These are phyloP conservation scores for Arthroderma sp. DNA, from an alignment of 2,329 filamentous ascomycete genomes.

Conservation along the genomic window DNA sequence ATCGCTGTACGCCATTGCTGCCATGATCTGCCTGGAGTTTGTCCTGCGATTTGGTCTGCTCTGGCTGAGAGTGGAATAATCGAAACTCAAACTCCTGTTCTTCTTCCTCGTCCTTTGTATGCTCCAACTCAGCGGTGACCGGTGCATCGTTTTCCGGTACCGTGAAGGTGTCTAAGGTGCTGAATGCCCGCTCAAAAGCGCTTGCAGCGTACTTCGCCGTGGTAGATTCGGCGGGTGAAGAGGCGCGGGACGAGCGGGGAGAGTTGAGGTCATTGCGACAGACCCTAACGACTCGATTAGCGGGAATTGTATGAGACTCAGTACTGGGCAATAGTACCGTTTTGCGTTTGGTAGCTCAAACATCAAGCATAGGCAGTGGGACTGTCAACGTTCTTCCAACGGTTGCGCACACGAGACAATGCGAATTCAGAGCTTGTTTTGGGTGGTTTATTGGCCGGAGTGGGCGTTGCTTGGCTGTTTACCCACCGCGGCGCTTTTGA, in stretches of 20 bases:
- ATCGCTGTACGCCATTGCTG: slow-evolving; percentile 20
- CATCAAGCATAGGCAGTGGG: background rate
- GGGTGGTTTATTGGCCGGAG: too few relatives aligned
- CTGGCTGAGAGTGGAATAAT: slow-evolving; percentile 23
- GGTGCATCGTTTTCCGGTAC: background rate
- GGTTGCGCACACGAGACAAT: too few relatives aligned
- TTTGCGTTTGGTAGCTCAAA: slow-evolving; percentile 8
- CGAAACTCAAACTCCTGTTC: slow-evolving; percentile 34
- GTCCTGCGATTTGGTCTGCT: background rate
- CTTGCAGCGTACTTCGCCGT: slow-evolving; percentile 8
- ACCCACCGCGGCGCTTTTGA: too few relatives aligned
- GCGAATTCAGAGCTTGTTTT: too few relatives aligned
- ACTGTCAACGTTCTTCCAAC: too few relatives aligned
- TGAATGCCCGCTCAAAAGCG: slow-evolving; percentile 7
- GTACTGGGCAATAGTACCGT: slow-evolving; percentile 1
- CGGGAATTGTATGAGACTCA: background rate
- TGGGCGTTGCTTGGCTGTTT: too few relatives aligned
- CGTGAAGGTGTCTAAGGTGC: slow-evolving; percentile 8
- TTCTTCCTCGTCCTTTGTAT: slow-evolving; percentile 16
- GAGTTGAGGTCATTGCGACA: slow-evolving; percentile 10
- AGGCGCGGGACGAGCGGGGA: slow-evolving; percentile 7
- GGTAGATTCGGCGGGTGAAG: slow-evolving; percentile 6
- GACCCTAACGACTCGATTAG: slow-evolving; percentile 6
- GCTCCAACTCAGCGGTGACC: background rate
- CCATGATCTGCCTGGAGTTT: background rate